phyloP scores from a whole-genome alignment of 108 stramenopile genomes.

The Nannochloropsis oceanica region DNA sequence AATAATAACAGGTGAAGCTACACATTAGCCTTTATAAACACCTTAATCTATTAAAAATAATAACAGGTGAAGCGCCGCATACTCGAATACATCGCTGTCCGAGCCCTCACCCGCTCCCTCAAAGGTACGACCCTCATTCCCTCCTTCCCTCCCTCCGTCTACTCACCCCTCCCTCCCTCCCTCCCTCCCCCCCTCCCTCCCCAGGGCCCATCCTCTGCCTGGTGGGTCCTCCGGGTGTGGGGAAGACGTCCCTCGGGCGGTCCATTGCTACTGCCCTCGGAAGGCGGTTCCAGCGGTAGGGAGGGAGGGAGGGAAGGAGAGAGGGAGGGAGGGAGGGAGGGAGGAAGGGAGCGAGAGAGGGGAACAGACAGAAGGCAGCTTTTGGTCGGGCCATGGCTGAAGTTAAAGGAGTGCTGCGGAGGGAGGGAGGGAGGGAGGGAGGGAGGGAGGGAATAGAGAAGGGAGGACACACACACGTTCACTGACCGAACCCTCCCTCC shows the following conservation, averaged over 20 bases:
- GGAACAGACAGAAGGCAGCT: too few relatives aligned
- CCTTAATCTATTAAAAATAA: too few relatives aligned
- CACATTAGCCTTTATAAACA: too few relatives aligned
- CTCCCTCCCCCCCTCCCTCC: background rate
- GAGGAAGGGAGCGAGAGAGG: too few relatives aligned
- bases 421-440: background rate
- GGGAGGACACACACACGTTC: background rate
- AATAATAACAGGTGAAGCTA: background rate
- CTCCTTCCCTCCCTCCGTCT: background rate
- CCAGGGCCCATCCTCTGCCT: constrained; percentile 25
- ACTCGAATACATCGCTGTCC: constrained; percentile 26
- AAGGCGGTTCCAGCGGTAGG: background rate
- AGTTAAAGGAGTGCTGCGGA: too few relatives aligned
- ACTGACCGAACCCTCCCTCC: background rate
- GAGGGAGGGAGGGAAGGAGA: background rate
- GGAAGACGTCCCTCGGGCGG: constrained; percentile 26
- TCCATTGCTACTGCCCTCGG: constrained; percentile 22
- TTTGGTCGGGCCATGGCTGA: too few relatives aligned
- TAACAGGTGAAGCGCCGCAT: constrained; percentile 16
- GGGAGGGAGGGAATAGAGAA: background rate
- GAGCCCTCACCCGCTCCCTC: background rate
- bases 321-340: too few relatives aligned
- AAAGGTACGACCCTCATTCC: background rate
- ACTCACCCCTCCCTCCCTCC: background rate
- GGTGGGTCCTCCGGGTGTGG: constrained; percentile 30